Evolutionary conservation across 352 stramenopile species (phyloP), one percentile per base, ranked within the genome.

Genomic region (Phytophthora multivora): DNA sequence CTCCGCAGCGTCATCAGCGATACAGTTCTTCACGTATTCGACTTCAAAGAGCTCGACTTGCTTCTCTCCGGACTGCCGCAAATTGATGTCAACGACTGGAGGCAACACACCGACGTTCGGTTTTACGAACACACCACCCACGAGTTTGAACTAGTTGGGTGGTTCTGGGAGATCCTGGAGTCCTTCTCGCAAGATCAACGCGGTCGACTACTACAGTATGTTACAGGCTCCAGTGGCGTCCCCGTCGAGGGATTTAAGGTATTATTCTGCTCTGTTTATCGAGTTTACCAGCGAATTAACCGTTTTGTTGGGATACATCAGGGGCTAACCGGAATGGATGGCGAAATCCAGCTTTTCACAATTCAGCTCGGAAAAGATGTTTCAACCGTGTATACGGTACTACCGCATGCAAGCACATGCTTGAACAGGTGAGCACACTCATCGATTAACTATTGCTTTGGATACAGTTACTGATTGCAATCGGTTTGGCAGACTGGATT

Each of bases 11-110:
- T 99, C 13, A 86, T 99, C 15, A 96, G 93, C 2, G 93, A 98
- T 59, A 86, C 91, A n/a, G 72, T 98, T 16, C 79, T 99, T 9
- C 96, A 97, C 39, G 78, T 99, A 10, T 99, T 99, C 66, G 97
- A 99, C 67, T 98, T 98, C 73, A 97, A 98, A 76, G 97, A 99
- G 77, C 75, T 99, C 1, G 86, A 93, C n/a, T 54, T 95, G 11
- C 40, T 95, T 31, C 51, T 95, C 7, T 91, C 81, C 2, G 87
- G 87, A 1, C 59, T 96, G 36, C 53, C 72, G 3, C 51, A 82
- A 28, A 96, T 98, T 47, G 89, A 98, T 57, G 66, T 97, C 11
- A 66, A 66, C 11, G 93, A 98, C 62, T 97, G 93, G 91, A 81
- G 77, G 48, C 63, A 70, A 2, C 75, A 97, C 65, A 96, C 90